Evolutionary conservation across 495 filamentous ascomycete species (phyloP), one percentile per base, ranked within the genome.

Genomic region (Trichocladium uniseriatum): DNA sequence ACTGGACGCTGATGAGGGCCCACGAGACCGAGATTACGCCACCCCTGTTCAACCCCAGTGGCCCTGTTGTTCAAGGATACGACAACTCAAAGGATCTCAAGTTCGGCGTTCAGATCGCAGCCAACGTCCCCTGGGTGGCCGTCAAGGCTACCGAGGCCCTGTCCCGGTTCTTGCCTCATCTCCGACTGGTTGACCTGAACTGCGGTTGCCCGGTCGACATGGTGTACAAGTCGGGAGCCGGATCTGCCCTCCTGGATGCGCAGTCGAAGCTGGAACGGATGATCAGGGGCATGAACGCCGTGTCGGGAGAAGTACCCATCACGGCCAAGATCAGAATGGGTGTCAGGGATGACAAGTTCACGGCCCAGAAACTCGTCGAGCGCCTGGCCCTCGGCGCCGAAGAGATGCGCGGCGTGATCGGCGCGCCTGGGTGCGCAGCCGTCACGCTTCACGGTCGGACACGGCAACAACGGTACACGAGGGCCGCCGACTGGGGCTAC

Each of bases 201-300:
- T 95, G 91, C 58, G 92, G 92, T 27, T 98, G 92, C 59, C 92
- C 92, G 14, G 95, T 98, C 59, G 91, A 98, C 54, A 76, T 95
- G 46, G 81, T 98, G 36, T 95, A 79, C 71, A 78, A 85, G 34
- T 74, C 83, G 32, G 92, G 92, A 37, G 86, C 87, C 18, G 92
- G 92, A 3, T 95, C 91, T n/a, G 89, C 86, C n/a, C 79, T 98
- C 1, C 78, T 98, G 13, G 92, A 97, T 51, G 72, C 79, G 34
- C 83, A 76, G 35, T 77, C 77, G 22, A 95, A 94, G 63, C 65
- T 98, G 34, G 86, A 95, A 57, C 88, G 89, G 65, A 96, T 95
- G 56, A 73, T 97, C 45, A 74, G 88, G 22, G 92, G 91, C 55
- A 97, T 98, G 92, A 96, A 94, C 56, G 77, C 80, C 22, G 87